phyloP scores from a whole-genome alignment of 192 early-diverging fungal species.

The Geranomyces michiganensis region DNA sequence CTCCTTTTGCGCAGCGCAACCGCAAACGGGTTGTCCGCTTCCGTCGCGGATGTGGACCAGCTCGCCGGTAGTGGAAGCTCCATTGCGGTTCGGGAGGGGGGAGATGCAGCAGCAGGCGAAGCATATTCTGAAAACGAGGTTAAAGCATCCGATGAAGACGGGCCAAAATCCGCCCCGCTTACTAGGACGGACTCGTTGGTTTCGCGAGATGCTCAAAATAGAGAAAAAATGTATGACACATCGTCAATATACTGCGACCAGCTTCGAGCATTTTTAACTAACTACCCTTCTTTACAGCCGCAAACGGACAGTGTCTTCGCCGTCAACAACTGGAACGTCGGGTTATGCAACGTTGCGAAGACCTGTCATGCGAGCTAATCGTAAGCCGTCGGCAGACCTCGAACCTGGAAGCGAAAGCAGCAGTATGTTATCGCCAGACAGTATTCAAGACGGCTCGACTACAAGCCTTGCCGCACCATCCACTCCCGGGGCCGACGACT shows the following conservation, averaged over 20 bases:
- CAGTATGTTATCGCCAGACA: not conserved
- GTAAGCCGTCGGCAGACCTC: slow-evolving; percentile 38
- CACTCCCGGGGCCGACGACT: slow-evolving; percentile 18
- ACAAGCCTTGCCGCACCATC: not conserved
- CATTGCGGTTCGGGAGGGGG: too few relatives aligned
- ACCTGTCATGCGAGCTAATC: slow-evolving; percentile 27
- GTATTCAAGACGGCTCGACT: not conserved
- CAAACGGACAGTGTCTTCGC: slow-evolving; percentile 39
- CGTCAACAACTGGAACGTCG: slow-evolving; percentile 23
- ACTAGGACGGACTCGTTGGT: slow-evolving; percentile 12
- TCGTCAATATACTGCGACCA: not conserved
- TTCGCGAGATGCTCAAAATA: slow-evolving; percentile 5
- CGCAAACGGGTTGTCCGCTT: too few relatives aligned
- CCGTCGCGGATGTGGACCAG: too few relatives aligned
- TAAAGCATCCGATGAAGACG: not conserved
- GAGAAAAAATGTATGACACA: slow-evolving; percentile 30
- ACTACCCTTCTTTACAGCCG: slow-evolving; percentile 24
- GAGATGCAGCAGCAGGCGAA: too few relatives aligned
- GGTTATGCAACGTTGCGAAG: slow-evolving; percentile 25
- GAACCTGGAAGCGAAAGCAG: slow-evolving; percentile 17
- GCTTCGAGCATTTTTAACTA: not conserved
- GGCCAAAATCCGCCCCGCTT: not conserved
- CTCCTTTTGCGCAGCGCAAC: too few relatives aligned
- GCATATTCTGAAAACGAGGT: too few relatives aligned
- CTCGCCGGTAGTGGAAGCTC: too few relatives aligned